These are phyloP conservation scores for Flaveria bidentis DNA, from an alignment of 129 eudicot species.

Conservation along the genomic window DNA sequence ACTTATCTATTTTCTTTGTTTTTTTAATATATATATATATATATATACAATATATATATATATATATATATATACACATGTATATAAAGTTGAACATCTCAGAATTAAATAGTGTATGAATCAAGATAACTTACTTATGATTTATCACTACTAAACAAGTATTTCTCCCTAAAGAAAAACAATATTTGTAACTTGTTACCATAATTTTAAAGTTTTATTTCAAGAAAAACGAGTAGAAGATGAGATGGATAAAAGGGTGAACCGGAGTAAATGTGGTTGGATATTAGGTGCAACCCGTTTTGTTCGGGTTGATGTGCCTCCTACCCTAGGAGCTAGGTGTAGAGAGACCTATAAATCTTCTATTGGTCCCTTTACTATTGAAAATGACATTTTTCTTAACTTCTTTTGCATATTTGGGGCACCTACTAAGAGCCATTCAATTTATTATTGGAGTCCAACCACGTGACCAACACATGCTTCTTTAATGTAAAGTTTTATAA, in stretches of 20 bases:
- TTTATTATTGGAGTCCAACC: slow-evolving; percentile 10
- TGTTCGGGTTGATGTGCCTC: slow-evolving; percentile 54
- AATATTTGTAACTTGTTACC: too few relatives aligned
- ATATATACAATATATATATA: too few relatives aligned
- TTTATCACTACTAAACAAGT: too few relatives aligned
- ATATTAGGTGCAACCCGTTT: slow-evolving; percentile 70
- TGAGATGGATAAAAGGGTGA: slow-evolving; percentile 28
- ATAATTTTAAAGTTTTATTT: background rate
- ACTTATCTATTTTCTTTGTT: too few relatives aligned
- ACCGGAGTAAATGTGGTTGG: slow-evolving; percentile 34
- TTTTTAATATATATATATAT: too few relatives aligned
- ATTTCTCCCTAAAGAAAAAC: too few relatives aligned
- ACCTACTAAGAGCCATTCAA: slow-evolving; percentile 2
- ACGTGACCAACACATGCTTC: slow-evolving; percentile 22
- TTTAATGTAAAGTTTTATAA: background rate
- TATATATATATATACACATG: too few relatives aligned
- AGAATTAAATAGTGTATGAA: too few relatives aligned
- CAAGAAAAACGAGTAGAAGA: background rate
- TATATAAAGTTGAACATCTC: too few relatives aligned
- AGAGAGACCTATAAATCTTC: slow-evolving; percentile 38
- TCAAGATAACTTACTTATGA: too few relatives aligned
- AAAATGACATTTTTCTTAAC: slow-evolving; percentile 30
- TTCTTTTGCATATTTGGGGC: slow-evolving; percentile 27
- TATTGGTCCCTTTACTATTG: slow-evolving; percentile 47
- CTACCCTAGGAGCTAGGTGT: slow-evolving; percentile 4